phyloP scores from a whole-genome alignment of 306 rosid genomes.

The Cicer yamashitae region DNA sequence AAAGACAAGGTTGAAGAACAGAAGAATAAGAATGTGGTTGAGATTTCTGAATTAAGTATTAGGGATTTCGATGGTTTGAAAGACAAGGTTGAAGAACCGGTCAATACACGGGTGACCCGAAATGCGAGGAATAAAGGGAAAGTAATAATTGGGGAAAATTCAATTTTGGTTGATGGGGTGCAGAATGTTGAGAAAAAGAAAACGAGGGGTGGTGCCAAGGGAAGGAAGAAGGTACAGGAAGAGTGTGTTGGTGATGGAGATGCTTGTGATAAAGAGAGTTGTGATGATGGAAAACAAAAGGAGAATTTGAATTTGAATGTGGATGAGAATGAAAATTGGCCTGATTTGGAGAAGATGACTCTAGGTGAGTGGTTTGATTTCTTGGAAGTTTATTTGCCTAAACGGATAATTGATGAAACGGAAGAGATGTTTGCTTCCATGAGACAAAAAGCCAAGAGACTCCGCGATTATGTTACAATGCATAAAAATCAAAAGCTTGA shows the following conservation, averaged over 20 bases:
- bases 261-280: constrained; percentile 17
- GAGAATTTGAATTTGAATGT: constrained; percentile 1
- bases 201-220: constrained; percentile 42
- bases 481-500: constrained; percentile 51
- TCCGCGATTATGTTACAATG: constrained; percentile 54
- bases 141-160: constrained; percentile 33
- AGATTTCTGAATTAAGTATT: neutral
- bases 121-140: neutral
- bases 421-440: constrained; percentile 69
- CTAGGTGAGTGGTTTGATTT: constrained; percentile 82
- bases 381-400: constrained; percentile 67
- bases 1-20: constrained; percentile 10
- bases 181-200: constrained; percentile 48
- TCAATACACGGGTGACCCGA: neutral
- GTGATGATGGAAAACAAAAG: constrained; percentile 31
- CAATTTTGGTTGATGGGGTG: constrained; percentile 38
- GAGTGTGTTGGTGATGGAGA: constrained; percentile 25
- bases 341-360: constrained; percentile 68
- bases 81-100: constrained; percentile 28
- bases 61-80: neutral
- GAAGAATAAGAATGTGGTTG: constrained; percentile 33
- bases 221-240: constrained; percentile 40
- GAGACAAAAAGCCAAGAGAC: constrained; percentile 59
- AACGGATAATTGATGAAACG: constrained; percentile 60
- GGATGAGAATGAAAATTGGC: constrained; percentile 45